Base-by-base conservation (phyloP, 495 filamentous ascomycete genomes). In the Penicillium paxilli region DNA sequence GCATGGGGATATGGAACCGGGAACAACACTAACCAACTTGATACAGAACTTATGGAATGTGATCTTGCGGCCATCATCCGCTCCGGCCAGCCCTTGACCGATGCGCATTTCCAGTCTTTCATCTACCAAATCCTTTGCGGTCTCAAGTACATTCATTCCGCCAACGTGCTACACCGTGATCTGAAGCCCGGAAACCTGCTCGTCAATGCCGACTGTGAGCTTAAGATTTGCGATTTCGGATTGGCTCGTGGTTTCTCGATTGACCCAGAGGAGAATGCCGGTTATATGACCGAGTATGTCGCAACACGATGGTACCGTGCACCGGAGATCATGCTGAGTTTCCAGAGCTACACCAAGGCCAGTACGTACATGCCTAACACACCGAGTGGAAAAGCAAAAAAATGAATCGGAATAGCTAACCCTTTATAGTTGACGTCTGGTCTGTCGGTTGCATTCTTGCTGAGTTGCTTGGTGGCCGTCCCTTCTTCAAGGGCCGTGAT, bases 241-340 rank as follows among this genome's bases (percentile, higher is more conserved):
- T 79, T 98, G 38, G 94, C 94, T 1, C 86, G 94, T 75, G 95
- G 94, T 44, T 96, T 96, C 78, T 96, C 95, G 2, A 89, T 96
- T 59, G 92, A 96, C 59, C 92, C 93, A 1, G 92, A 98, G 74
- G 95, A 98, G 77, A 98, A 98, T 68, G 93, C 93, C 10, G 94
- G 94, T 30, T 98, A 96, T 71, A 98, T 98, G 94, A 98, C 94
- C 5, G 94, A 98, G 80, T 98, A 98, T 62, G 95, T 98, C 37
- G 94, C 94, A 44, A 98, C 94, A 42, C 83, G 94, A 72, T 98
- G 94, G 94, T 98, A 98, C 70, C 90, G 94, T 73, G 94, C 94
- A 26, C 94, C 94, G 3, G 94, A 98, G 70, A 98, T 98, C 66
- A 98, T 98, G 94, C 79, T 98, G 68, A 98, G 92, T 73, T 98